These are phyloP conservation scores for Rhynchosporium agropyri DNA, from an alignment of 2,329 filamentous ascomycete species.

Conservation along the genomic window DNA sequence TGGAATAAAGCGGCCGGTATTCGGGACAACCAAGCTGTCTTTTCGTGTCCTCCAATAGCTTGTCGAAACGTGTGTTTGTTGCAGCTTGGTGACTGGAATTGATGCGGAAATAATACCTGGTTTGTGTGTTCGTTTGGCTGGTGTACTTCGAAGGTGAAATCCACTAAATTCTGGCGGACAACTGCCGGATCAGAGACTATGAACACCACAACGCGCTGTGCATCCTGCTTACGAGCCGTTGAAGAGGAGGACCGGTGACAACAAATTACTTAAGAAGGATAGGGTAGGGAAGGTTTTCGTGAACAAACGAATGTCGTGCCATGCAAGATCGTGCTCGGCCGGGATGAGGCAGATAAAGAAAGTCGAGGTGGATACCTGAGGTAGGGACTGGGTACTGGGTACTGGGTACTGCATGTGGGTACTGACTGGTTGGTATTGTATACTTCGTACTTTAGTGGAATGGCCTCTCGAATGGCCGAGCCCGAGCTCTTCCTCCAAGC, in stretches of 20 bases:
- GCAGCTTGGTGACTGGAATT: conserved; percentile 9
- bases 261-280: not conserved
- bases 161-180: not conserved
- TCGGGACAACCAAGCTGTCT: conserved; percentile 18
- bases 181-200: conserved; percentile 7
- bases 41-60: conserved; percentile 24
- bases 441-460: too few relatives aligned
- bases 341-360: conserved; percentile 25
- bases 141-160: conserved; percentile 5
- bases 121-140: not conserved
- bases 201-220: not conserved
- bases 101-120: conserved; percentile 3
- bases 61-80: conserved; percentile 23
- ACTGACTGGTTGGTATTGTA: too few relatives aligned
- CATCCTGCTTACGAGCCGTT: not conserved
- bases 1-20: conserved; percentile 28
- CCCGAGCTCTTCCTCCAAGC: not conserved
- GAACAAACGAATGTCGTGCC: conserved; percentile 23
- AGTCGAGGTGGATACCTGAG: conserved; percentile 4
- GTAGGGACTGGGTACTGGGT: not conserved
- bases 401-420: too few relatives aligned
- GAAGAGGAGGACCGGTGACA: conserved; percentile 8
- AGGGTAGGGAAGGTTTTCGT: not conserved
- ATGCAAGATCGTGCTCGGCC: conserved; percentile 11
- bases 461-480: conserved; percentile 6